A percentile compares a stretch with the other conserved stretches of the same genome.
These are phyloP conservation scores for Plantago coronopus DNA, from an alignment of 305 asterid genomes.

Conservation along the genomic window DNA sequence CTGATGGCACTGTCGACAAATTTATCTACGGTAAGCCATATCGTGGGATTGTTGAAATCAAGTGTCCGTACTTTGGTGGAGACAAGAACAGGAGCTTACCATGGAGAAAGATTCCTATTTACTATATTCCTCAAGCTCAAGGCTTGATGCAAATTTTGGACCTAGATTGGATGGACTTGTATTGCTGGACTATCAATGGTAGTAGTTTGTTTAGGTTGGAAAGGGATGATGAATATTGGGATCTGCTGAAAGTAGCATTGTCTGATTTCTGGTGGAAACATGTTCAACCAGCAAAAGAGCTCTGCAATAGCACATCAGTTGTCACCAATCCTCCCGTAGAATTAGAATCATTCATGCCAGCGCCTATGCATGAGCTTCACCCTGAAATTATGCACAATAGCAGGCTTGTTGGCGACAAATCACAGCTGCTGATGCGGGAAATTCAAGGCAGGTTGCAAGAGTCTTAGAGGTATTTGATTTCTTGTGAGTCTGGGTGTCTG, in stretches of 20 bases:
- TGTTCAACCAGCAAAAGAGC: conserved; percentile 74
- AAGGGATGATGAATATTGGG: conserved; percentile 62
- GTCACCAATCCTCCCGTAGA: conserved; percentile 54
- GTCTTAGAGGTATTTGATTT: conserved; percentile 18
- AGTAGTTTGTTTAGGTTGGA: conserved; percentile 72
- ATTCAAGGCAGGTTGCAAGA: conserved; percentile 41
- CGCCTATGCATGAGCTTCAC: conserved; percentile 52
- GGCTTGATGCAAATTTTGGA: conserved; percentile 84
- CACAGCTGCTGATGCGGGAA: conserved; percentile 53
- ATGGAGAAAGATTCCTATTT: conserved; percentile 60
- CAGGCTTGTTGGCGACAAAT: conserved; percentile 43
- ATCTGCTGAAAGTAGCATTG: conserved; percentile 47
- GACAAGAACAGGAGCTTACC: conserved; percentile 46
- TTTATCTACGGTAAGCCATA: conserved; percentile 41
- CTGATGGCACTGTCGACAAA: conserved; percentile 56
- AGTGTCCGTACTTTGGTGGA: conserved; percentile 67
- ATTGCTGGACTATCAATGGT: conserved; percentile 67
- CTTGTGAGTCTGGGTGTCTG: conserved; percentile 1
- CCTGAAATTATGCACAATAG: conserved; percentile 42
- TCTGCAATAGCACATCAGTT: conserved; percentile 27
- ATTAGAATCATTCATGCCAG: conserved; percentile 42
- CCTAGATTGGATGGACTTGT: conserved; percentile 82
- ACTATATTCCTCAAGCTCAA: conserved; percentile 83
- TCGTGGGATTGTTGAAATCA: conserved; percentile 66
- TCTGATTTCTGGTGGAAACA: conserved; percentile 93